phyloP scores from a whole-genome alignment of 202 grass and related monocot species.

The Schoenoplectus triqueter region DNA sequence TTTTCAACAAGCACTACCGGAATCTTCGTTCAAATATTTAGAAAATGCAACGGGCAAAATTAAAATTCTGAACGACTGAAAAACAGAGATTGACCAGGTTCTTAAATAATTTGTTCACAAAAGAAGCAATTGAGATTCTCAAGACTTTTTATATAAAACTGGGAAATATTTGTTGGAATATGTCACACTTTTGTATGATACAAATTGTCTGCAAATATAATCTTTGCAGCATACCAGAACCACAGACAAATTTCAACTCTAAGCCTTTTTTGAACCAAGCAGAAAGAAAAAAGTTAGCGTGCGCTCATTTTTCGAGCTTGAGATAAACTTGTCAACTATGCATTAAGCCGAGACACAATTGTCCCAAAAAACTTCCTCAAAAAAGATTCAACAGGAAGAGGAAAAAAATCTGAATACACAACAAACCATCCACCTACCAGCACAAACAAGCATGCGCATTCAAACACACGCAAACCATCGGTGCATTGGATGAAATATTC shows the following conservation, averaged over 20 bases:
- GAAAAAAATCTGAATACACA: conserved; percentile 11
- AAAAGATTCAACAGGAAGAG: background rate
- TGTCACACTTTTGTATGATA: conserved; percentile 38
- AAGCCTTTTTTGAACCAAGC: no score
- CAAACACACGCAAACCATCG: conserved; percentile 1
- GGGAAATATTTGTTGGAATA: conserved; percentile 17
- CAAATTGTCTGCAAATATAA: conserved; percentile 21
- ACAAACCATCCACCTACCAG: background rate
- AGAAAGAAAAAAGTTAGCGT: no score
- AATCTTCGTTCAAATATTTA: background rate
- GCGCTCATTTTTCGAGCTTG: conserved; percentile 30
- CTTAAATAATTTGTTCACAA: background rate
- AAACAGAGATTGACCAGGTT: background rate
- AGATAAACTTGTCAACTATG: conserved; percentile 27
- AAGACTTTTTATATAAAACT: background rate
- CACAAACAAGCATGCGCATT: conserved; percentile 33
- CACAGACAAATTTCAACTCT: conserved; percentile 27
- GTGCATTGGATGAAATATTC: conserved; percentile 38
- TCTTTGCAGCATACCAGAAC: conserved; percentile 21
- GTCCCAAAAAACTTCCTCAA: conserved; percentile 30
- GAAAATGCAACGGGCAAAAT: background rate
- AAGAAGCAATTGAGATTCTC: background rate
- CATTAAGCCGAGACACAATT: conserved; percentile 12
- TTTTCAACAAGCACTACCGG: background rate
- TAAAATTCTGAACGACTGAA: background rate